Percentiles rank a stretch among this genome's conserved stretches.
Conservation (phyloP, 2,329 filamentous ascomycete species). For the Sporothrix inflata region DNA sequence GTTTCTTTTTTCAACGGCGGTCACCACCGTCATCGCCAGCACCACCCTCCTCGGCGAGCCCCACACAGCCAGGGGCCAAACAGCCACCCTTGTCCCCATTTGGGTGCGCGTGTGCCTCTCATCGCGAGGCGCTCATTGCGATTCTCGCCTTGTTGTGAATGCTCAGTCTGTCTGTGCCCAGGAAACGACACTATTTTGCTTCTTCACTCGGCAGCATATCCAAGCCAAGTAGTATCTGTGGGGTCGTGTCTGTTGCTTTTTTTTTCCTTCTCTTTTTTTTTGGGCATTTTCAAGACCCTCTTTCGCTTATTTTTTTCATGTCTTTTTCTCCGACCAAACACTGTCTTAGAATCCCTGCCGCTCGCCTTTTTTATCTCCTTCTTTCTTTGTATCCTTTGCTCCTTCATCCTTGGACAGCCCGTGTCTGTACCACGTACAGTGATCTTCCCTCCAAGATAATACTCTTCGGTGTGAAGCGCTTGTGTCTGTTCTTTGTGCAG, state of each 20-base stretch:
- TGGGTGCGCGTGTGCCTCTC: background rate
- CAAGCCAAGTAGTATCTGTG: background rate
- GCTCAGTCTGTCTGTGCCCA: background rate
- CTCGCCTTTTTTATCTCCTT: background rate
- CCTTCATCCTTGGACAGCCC: constrained; percentile 6
- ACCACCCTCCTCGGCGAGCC: constrained; percentile 12
- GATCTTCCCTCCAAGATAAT: background rate
- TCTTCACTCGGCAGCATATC: background rate
- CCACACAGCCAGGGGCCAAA: constrained; percentile 17
- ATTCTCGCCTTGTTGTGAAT: background rate
- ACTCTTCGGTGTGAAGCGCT: too few relatives aligned
- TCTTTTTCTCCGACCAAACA: background rate
- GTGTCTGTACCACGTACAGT: constrained; percentile 1
- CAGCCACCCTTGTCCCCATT: constrained; percentile 8
- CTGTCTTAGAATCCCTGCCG: background rate
- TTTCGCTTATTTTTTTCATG: background rate
- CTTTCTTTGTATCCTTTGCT: background rate
- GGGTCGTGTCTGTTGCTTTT: background rate
- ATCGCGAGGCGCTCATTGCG: background rate
- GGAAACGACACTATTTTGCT: background rate
- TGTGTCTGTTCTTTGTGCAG: background rate
- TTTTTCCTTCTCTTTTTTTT: background rate
- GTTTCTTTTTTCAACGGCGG: background rate
- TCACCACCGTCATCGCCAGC: background rate
- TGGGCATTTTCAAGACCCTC: background rate